Percentiles rank a stretch among this genome's conserved stretches.
Evolutionary conservation across 2,329 filamentous ascomycete genomes (phyloP).

Genomic region (Cladophialophora chaetospira): DNA sequence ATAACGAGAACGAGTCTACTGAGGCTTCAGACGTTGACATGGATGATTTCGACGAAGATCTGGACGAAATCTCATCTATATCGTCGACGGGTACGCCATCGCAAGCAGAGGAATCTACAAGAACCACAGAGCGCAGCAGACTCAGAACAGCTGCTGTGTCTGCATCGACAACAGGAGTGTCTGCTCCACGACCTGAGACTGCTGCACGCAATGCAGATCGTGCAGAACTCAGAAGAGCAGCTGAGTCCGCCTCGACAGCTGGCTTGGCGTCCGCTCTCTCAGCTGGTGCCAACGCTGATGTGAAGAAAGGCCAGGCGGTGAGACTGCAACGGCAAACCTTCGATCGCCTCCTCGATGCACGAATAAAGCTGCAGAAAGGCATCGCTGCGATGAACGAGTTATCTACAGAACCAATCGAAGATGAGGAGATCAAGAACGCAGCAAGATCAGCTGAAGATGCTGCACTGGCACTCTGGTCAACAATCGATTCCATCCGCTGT

Average conservation of each 20-base stretch:
- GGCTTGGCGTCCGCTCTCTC: conserved; percentile 65
- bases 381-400: conserved; percentile 80
- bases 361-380: conserved; percentile 91
- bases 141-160: too few species aligned
- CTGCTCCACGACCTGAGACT: conserved; percentile 21
- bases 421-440: conserved; percentile 46
- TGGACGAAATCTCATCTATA: conserved; percentile 36
- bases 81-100: conserved; percentile 33
- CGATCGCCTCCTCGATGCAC: conserved; percentile 82
- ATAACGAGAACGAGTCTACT: too few species aligned
- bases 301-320: conserved; percentile 81
- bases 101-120: too few species aligned
- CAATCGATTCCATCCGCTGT: conserved; percentile 53
- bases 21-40: conserved; percentile 41
- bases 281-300: conserved; percentile 72
- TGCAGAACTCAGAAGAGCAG: conserved; percentile 61
- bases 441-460: conserved; percentile 81
- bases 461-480: conserved; percentile 80
- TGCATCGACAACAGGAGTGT: conserved; percentile 32
- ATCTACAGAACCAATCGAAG: conserved; percentile 40
- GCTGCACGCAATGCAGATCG: conserved; percentile 41
- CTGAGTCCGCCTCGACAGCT: conserved; percentile 65
- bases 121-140: too few species aligned
- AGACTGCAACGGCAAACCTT: conserved; percentile 83
- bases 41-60: conserved; percentile 40